phyloP scores from a whole-genome alignment of 495 filamentous ascomycete genomes.

The Xylaria bambusicola region DNA sequence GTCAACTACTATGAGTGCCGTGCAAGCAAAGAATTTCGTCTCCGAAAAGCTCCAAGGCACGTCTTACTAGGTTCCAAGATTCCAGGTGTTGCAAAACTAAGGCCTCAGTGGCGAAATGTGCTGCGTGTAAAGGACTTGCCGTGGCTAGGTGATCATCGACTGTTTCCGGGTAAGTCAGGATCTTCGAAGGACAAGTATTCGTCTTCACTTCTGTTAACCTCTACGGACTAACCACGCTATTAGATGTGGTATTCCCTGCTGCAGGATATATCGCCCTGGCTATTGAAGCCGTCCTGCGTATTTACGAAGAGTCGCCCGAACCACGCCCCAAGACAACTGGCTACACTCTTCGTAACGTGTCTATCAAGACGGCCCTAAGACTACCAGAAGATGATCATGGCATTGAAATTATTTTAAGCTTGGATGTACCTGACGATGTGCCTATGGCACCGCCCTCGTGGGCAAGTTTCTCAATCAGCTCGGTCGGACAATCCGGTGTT shows the following conservation, averaged over 20 bases:
- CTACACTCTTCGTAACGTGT: slow-evolving; percentile 23
- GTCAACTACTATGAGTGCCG: slow-evolving; percentile 44
- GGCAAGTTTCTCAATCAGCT: slow-evolving; percentile 23
- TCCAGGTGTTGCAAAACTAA: slow-evolving; percentile 11
- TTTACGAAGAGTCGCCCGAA: slow-evolving; percentile 2
- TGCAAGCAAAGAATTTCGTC: slow-evolving; percentile 24
- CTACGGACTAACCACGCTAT: neutral
- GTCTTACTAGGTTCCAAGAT: slow-evolving; percentile 32
- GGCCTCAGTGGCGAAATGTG: slow-evolving; percentile 24
- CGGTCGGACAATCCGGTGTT: neutral
- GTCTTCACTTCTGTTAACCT: neutral
- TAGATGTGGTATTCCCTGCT: slow-evolving; percentile 51
- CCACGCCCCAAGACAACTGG: slow-evolving; percentile 13
- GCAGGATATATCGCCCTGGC: slow-evolving; percentile 55
- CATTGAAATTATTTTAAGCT: slow-evolving; percentile 12
- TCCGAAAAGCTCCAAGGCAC: slow-evolving; percentile 31
- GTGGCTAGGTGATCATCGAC: slow-evolving; percentile 50
- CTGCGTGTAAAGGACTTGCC: slow-evolving; percentile 27
- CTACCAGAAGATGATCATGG: slow-evolving; percentile 39
- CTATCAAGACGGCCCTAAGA: slow-evolving; percentile 31
- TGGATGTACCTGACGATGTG: slow-evolving; percentile 13
- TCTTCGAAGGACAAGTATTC: neutral
- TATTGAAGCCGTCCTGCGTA: slow-evolving; percentile 42
- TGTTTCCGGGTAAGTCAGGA: neutral
- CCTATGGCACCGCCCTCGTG: neutral